Evolutionary conservation across 2,329 filamentous ascomycete genomes (phyloP), one percentile per base, ranked within the genome.

Genomic region (Penicillium vulpinum): DNA sequence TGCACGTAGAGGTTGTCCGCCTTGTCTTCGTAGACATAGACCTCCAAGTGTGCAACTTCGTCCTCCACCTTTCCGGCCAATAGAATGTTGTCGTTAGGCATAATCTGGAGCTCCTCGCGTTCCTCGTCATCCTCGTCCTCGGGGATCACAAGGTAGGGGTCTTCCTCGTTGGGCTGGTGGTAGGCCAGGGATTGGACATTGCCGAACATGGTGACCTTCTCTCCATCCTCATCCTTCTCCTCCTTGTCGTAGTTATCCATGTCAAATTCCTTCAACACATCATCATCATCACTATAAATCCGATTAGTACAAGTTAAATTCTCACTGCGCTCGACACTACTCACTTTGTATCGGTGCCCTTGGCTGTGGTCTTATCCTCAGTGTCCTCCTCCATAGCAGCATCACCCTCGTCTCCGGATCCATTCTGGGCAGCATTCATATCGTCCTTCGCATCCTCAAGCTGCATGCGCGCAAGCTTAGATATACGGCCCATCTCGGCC

Each of bases 1-100:
- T 99, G 94, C 24, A 99, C 93, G 75, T 99, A 99, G 59, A 99
- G 87, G 73, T 99, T 99, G 77, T 97, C 94, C 43, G 88, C 90
- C 60, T 86, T 86, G 67, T 97, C 94, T 75, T 99, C 94, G 77
- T 97, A 99, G 28, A 99, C 92, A 70, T 97, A 97, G 21, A 97
- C 89, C 75, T 99, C 94, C 26, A 99, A 82, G 75, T 97, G 93
- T 18, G 94, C 93, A 59, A 99, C 88, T 73, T 99, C 94, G 68
- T 99, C 94, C 76, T 99, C 94, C 50, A 97, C 88, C 78, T 96
- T 93, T 63, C 92, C 92, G 11, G 93, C 90, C 46, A 99, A 81
- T 33, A 99, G 83, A 58, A 99, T 81, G 73, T 97, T 99, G 77
- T 99, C 94, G 16, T 91, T 94, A 3, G 91, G 87, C 63, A 97